Evolutionary conservation across 441 rosid species (phyloP).

Genomic region (Arabidopsis lyrata): DNA sequence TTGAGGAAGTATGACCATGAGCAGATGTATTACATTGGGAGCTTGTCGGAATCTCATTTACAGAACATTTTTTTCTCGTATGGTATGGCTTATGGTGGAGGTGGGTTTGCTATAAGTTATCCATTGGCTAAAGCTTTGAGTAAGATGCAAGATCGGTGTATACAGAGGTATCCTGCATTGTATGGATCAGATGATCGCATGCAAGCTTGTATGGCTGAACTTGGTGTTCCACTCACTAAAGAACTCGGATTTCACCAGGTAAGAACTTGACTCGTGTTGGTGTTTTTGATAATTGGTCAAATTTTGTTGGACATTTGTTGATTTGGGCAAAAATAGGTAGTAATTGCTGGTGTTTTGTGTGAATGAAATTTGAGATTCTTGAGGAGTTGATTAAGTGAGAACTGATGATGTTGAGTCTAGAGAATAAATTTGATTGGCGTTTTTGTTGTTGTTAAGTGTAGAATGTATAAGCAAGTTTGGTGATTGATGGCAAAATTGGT

Average conservation of each 20-base stretch:
- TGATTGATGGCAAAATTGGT: slow-evolving; percentile 1
- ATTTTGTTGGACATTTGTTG: no score
- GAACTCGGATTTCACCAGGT: slow-evolving; percentile 99
- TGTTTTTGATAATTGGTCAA: neutral
- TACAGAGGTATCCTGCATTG: slow-evolving; percentile 83
- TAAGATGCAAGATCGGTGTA: slow-evolving; percentile 87
- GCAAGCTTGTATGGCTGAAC: slow-evolving; percentile 99
- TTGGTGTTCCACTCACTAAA: slow-evolving; percentile 98
- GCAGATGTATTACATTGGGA: slow-evolving; percentile 92
- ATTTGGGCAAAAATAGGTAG: neutral
- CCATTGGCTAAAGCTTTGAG: slow-evolving; percentile 83
- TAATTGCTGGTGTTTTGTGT: neutral
- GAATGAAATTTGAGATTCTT: neutral
- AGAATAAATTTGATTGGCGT: neutral
- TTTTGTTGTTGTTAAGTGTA: no score
- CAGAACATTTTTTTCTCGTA: slow-evolving; percentile 95
- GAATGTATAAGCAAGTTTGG: neutral
- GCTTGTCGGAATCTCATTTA: slow-evolving; percentile 89
- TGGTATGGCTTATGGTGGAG: slow-evolving; percentile 99
- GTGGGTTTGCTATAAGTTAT: slow-evolving; percentile 95
- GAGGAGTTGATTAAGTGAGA: neutral
- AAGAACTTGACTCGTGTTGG: neutral
- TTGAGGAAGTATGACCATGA: slow-evolving; percentile 82
- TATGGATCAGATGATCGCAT: slow-evolving; percentile 98
- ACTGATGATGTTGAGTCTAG: slow-evolving; percentile 4